A percentile compares a stretch with the other conserved stretches of the same genome.
These are phyloP conservation scores for Linum tenue DNA, from an alignment of 345 rosid genomes.

Conservation along the genomic window DNA sequence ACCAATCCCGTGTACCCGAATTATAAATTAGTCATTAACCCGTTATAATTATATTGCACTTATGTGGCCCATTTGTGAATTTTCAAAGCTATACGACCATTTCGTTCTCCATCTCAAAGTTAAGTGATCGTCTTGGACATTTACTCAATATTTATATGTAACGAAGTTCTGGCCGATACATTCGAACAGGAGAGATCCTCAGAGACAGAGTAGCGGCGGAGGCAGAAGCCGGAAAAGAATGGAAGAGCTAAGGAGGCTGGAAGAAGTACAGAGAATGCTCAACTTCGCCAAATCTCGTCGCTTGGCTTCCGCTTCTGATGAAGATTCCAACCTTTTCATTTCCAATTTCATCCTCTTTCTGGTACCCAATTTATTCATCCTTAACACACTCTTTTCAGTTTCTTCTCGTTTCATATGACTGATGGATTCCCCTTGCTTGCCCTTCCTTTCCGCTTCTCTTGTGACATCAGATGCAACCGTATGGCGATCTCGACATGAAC, in stretches of 20 bases:
- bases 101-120: too few species aligned
- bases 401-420: background rate
- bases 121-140: too few species aligned
- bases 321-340: slow-evolving; percentile 51
- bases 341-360: slow-evolving; percentile 46
- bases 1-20: too few species aligned
- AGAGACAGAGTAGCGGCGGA: too few species aligned
- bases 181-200: too few species aligned
- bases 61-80: too few species aligned
- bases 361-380: slow-evolving; percentile 24
- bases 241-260: slow-evolving; percentile 75
- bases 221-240: slow-evolving; percentile 13
- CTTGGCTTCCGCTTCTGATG: slow-evolving; percentile 26
- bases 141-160: too few species aligned
- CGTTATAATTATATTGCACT: too few species aligned
- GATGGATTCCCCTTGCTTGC: too few species aligned
- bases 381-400: background rate
- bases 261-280: slow-evolving; percentile 48
- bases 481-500: slow-evolving; percentile 45
- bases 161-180: too few species aligned
- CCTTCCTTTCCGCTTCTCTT: background rate
- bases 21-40: too few species aligned
- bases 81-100: too few species aligned
- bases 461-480: slow-evolving; percentile 47
- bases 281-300: slow-evolving; percentile 34